Percentiles rank a stretch among this genome's conserved stretches.
phyloP scores from a whole-genome alignment of 108 stramenopile genomes.

The Cylindrotheca fusiformis region DNA sequence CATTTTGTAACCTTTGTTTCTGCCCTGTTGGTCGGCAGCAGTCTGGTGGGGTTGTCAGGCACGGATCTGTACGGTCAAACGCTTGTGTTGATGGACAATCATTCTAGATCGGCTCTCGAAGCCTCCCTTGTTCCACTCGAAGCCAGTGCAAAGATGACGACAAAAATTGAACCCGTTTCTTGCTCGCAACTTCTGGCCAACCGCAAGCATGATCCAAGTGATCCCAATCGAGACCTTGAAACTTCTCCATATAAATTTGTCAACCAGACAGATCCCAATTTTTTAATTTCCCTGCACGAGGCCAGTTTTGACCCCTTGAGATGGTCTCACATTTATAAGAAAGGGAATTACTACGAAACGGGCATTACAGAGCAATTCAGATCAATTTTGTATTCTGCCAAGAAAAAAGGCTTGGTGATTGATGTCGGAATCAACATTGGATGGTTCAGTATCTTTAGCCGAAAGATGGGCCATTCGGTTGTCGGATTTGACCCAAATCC shows the following conservation, averaged over 20 bases:
- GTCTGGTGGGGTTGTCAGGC: too few relatives aligned
- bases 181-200: background rate
- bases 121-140: too few relatives aligned
- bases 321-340: background rate
- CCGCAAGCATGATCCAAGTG: background rate
- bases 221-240: conserved; percentile 5
- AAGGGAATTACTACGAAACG: conserved; percentile 10
- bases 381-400: background rate
- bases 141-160: too few relatives aligned
- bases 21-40: too few relatives aligned
- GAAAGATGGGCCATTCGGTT: conserved; percentile 13
- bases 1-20: too few relatives aligned
- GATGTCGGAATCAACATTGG: conserved; percentile 48
- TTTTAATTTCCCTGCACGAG: conserved; percentile 1
- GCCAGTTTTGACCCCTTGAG: conserved; percentile 1
- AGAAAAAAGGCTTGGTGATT: conserved; percentile 8
- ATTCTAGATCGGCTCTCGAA: too few relatives aligned
- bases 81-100: too few relatives aligned
- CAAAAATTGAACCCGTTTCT: background rate
- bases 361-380: conserved; percentile 2
- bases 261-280: conserved; percentile 1
- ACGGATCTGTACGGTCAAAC: too few relatives aligned
- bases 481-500: conserved; percentile 36
- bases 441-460: conserved; percentile 26
- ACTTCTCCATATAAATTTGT: background rate